These are phyloP conservation scores for Incumbomyces delicatus DNA, from an alignment of 2,329 filamentous ascomycete species.

Conservation along the genomic window DNA sequence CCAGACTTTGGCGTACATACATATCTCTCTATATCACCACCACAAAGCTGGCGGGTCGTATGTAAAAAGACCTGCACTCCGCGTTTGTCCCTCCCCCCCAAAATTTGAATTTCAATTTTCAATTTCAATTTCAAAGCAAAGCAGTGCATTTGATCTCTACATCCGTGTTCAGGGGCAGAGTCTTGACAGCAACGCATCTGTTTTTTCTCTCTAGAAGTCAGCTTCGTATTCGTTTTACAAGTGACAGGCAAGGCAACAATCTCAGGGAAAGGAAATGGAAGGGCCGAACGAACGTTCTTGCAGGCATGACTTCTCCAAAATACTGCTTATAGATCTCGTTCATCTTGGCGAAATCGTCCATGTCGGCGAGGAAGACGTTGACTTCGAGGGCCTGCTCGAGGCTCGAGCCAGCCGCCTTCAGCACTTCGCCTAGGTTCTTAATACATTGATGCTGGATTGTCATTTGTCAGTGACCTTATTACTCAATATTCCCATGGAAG, in stretches of 20 bases:
- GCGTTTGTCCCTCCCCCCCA: too few species aligned
- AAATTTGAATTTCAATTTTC: too few species aligned
- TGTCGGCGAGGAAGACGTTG: constrained; percentile 56
- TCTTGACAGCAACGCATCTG: constrained; percentile 42
- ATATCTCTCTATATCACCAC: too few species aligned
- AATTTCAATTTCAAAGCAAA: constrained; percentile 13
- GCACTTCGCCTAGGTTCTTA: constrained; percentile 49
- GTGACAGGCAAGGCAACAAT: too few species aligned
- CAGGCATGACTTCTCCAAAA: constrained; percentile 54
- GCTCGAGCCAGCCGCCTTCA: constrained; percentile 50
- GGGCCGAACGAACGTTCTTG: constrained; percentile 9
- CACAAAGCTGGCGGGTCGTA: too few species aligned
- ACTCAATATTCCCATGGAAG: constrained; percentile 6
- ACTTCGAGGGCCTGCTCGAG: constrained; percentile 56
- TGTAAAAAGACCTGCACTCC: too few species aligned
- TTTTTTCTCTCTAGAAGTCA: constrained; percentile 3
- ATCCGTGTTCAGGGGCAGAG: constrained; percentile 41
- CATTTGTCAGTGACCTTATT: constrained; percentile 7
- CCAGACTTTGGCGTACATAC: too few species aligned
- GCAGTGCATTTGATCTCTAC: constrained; percentile 47
- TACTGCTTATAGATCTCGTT: constrained; percentile 73
- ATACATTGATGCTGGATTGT: constrained; percentile 5
- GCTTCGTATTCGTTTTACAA: not conserved
- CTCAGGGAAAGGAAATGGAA: not conserved
- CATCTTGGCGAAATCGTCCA: constrained; percentile 64